These are phyloP conservation scores for Novymonas esmeraldas DNA, from an alignment of 208 protist species.

Conservation along the genomic window DNA sequence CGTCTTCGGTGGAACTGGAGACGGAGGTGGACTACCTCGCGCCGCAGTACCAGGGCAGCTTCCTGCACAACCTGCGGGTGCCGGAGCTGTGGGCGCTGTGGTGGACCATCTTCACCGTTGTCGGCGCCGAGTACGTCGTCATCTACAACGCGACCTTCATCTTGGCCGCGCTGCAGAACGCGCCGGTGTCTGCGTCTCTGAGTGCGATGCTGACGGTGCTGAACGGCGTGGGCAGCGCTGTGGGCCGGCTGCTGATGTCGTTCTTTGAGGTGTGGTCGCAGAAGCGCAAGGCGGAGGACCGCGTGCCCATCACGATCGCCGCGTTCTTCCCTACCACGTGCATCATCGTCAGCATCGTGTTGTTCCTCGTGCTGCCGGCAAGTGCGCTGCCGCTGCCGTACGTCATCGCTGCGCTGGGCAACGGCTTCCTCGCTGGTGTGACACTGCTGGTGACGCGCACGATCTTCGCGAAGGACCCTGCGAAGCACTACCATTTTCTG, in stretches of 20 bases:
- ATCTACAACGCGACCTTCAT: slow-evolving; percentile 67
- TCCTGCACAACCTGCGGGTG: slow-evolving; percentile 44
- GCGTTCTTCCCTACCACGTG: slow-evolving; percentile 43
- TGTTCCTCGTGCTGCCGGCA: slow-evolving; percentile 47
- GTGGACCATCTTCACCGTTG: slow-evolving; percentile 48
- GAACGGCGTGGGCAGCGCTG: slow-evolving; percentile 66
- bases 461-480: slow-evolving; percentile 66
- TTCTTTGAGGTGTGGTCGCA: slow-evolving; percentile 60
- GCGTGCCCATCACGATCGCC: slow-evolving; percentile 57
- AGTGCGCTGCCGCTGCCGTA: slow-evolving; percentile 50
- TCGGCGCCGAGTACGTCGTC: slow-evolving; percentile 50
- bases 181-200: slow-evolving; percentile 31
- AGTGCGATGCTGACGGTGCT: slow-evolving; percentile 59
- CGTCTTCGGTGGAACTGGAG: not conserved
- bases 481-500: slow-evolving; percentile 76
- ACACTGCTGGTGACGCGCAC: slow-evolving; percentile 60
- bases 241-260: slow-evolving; percentile 63
- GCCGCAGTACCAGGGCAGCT: slow-evolving; percentile 59
- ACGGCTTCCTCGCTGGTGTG: slow-evolving; percentile 57
- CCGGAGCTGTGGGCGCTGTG: slow-evolving; percentile 55
- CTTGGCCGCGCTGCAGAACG: slow-evolving; percentile 43
- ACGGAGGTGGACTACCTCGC: slow-evolving; percentile 63
- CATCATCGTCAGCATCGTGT: slow-evolving; percentile 43
- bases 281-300: slow-evolving; percentile 53
- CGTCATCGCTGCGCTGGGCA: slow-evolving; percentile 53